phyloP scores from a whole-genome alignment of 2,329 filamentous ascomycete species.

The Colletotrichum somersetense region DNA sequence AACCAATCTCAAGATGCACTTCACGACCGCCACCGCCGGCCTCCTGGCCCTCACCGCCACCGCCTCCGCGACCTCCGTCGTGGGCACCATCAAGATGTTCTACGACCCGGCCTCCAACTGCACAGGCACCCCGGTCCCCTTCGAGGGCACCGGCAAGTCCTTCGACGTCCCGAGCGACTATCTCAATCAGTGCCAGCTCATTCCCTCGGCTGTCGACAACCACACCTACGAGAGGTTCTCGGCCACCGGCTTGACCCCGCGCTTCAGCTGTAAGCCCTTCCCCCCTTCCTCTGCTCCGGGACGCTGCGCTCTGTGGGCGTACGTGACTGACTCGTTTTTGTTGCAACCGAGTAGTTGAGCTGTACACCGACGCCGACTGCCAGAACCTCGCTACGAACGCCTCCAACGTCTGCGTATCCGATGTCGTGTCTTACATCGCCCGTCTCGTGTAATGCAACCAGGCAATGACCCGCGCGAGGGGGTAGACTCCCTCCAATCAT shows the following conservation, averaged over 20 bases:
- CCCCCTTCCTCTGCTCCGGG: no score
- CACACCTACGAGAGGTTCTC: conserved; percentile 29
- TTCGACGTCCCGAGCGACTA: conserved; percentile 14
- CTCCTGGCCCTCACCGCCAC: conserved; percentile 26
- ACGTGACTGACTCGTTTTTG: background rate
- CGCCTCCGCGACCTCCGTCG: conserved; percentile 21
- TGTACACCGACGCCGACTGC: conserved; percentile 29
- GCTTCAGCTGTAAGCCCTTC: conserved; percentile 14
- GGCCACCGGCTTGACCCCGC: conserved; percentile 4
- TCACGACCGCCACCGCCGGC: conserved; percentile 17
- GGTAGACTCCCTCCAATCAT: background rate
- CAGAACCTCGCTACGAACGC: conserved; percentile 31
- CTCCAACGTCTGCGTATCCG: conserved; percentile 28
- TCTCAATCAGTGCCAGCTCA: background rate
- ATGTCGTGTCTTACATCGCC: conserved; percentile 28
- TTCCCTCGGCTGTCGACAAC: conserved; percentile 20
- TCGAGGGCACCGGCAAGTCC: background rate
- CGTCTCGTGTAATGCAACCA: conserved; percentile 27
- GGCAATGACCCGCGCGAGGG: background rate
- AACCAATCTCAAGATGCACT: conserved; percentile 9
- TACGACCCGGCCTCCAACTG: conserved; percentile 26
- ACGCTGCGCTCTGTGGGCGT: background rate
- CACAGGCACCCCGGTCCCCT: background rate
- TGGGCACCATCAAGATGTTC: conserved; percentile 37
- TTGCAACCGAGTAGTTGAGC: conserved; percentile 2